phyloP scores from a whole-genome alignment of 1,284 basidiomycete genomes.

The Agaricales sp. region DNA sequence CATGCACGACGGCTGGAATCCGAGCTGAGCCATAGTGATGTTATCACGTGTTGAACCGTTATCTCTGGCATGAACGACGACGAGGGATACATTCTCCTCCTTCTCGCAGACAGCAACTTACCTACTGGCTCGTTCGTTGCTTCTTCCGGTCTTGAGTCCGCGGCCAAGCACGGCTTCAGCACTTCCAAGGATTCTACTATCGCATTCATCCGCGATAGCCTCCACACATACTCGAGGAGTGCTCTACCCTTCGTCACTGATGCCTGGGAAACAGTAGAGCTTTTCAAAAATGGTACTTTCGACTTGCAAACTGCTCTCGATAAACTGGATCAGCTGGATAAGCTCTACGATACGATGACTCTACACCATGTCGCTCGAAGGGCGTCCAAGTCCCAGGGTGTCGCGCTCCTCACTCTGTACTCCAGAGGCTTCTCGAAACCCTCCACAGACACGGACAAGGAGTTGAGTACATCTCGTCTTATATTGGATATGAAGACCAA shows the following conservation, averaged over 20 bases:
- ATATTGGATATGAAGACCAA: conserved; percentile 59
- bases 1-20: too few species aligned
- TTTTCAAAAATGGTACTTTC: conserved; percentile 5
- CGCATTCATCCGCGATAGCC: conserved; percentile 59
- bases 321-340: conserved; percentile 47
- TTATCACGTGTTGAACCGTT: too few species aligned
- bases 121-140: conserved; percentile 89
- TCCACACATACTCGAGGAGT: conserved; percentile 65
- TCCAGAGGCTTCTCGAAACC: conserved; percentile 69
- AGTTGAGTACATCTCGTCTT: conserved; percentile 26
- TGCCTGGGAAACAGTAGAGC: conserved; percentile 39
- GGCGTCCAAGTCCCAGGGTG: conserved; percentile 87
- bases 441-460: conserved; percentile 12
- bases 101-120: conserved; percentile 74
- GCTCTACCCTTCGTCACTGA: conserved; percentile 73
- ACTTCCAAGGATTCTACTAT: conserved; percentile 29
- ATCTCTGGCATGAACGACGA: conserved; percentile 17
- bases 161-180: conserved; percentile 77
- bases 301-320: conserved; percentile 12
- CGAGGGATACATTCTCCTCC: conserved; percentile 58
- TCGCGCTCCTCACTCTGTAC: conserved; percentile 86
- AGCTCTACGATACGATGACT: conserved; percentile 76
- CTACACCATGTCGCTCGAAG: conserved; percentile 85
- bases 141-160: conserved; percentile 89
- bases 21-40: too few species aligned